Evolutionary conservation across 164 flowering plant species (phyloP).

Genomic region (Santalum album): DNA sequence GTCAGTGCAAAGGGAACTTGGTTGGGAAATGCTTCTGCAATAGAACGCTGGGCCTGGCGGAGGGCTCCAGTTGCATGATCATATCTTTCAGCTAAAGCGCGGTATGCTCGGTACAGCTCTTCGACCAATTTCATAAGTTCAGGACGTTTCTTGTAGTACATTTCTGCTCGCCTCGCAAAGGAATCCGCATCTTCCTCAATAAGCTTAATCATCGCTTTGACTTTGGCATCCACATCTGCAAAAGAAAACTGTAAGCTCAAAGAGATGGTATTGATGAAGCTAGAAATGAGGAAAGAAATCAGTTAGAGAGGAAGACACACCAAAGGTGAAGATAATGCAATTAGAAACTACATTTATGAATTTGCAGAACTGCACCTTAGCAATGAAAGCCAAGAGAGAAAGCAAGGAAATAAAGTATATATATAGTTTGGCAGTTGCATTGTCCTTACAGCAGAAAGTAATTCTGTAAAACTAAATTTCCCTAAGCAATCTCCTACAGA

Average conservation of each 20-base stretch:
- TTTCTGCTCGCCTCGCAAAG: slow-evolving; percentile 74
- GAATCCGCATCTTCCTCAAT: slow-evolving; percentile 73
- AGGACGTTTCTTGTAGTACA: slow-evolving; percentile 71
- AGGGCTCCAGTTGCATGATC: slow-evolving; percentile 70
- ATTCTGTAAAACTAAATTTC: too few relatives aligned
- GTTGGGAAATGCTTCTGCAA: slow-evolving; percentile 63
- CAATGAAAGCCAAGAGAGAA: too few relatives aligned
- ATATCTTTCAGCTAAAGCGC: slow-evolving; percentile 71
- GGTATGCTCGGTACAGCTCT: slow-evolving; percentile 67
- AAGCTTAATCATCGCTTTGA: slow-evolving; percentile 61
- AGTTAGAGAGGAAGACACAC: too few relatives aligned
- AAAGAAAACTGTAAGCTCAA: slow-evolving; percentile 1
- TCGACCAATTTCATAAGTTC: slow-evolving; percentile 72
- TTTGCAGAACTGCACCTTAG: too few relatives aligned
- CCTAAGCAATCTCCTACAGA: too few relatives aligned
- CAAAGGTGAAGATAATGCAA: too few relatives aligned
- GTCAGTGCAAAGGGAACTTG: slow-evolving; percentile 29
- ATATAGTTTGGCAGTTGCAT: too few relatives aligned
- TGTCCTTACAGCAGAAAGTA: too few relatives aligned
- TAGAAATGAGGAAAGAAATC: too few relatives aligned
- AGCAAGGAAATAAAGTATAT: too few relatives aligned
- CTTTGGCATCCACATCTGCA: slow-evolving; percentile 58
- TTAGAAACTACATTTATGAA: too few relatives aligned
- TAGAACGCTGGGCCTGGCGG: slow-evolving; percentile 58
- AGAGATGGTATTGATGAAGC: too few relatives aligned